Evolutionary conservation across 148 eudicot genomes (phyloP).

Genomic region (Limonium bicolor): DNA sequence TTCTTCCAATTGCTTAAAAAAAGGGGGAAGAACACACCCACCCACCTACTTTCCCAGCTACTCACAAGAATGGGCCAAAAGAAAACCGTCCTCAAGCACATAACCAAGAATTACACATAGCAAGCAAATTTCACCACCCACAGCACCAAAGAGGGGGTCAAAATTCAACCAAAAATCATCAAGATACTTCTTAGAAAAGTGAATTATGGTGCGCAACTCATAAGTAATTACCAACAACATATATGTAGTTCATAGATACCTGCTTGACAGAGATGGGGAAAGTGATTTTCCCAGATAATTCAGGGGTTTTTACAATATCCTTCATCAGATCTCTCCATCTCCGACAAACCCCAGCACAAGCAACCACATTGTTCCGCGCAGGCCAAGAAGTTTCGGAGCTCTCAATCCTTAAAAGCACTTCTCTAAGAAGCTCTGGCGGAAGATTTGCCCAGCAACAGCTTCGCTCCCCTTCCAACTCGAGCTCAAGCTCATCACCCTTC

Average conservation of each 20-base stretch:
- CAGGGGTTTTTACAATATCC: constrained; percentile 42
- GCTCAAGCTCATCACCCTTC: constrained; percentile 11
- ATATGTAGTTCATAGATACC: constrained; percentile 12
- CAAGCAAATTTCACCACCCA: not conserved
- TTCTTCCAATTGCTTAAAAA: no score
- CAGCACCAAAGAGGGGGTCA: not conserved
- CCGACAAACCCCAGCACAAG: constrained; percentile 49
- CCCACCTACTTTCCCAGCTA: no score
- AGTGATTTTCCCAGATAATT: constrained; percentile 33
- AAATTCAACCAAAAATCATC: not conserved
- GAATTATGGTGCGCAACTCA: no score
- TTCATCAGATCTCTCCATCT: constrained; percentile 44
- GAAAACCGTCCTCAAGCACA: no score
- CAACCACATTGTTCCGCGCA: constrained; percentile 28
- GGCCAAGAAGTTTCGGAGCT: constrained; percentile 47
- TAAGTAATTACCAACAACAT: not conserved
- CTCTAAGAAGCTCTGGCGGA: constrained; percentile 65
- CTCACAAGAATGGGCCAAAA: no score
- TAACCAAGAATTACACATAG: no score
- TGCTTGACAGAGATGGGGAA: constrained; percentile 55
- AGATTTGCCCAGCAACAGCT: constrained; percentile 42
- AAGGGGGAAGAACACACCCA: no score
- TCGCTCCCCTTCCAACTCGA: constrained; percentile 10
- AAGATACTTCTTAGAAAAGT: not conserved
- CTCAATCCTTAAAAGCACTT: constrained; percentile 54